Base-by-base conservation (phyloP, 2,329 filamentous ascomycete genomes). In the Cryoendolithus antarcticus region DNA sequence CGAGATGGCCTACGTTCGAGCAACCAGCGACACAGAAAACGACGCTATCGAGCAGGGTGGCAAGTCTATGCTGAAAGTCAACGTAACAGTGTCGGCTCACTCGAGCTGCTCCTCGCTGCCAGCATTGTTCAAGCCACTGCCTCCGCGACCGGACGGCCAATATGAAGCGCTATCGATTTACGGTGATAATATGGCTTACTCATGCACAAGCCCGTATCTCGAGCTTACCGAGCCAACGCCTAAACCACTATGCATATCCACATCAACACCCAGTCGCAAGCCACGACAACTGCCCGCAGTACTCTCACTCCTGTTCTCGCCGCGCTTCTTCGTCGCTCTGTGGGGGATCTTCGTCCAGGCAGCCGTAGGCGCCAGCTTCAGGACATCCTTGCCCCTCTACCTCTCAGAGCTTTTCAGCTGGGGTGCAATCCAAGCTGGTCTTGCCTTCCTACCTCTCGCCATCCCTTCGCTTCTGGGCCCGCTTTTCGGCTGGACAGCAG, bases 401-500 rank as follows among this genome's bases (percentile, higher is more conserved):
- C 43, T 49, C 10, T 21, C 43, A 35, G 13, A 19, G 3, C 43
- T 38, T n/a, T 50, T 53, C 33, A 37, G 37, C 32, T 53, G 49
- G 49, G 35, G 41, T 15, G 33, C 44, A 6, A 44, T 37, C 9
- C 44, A 44, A 6, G 43, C 39, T 8, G 50, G 49, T 10, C 44
- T 52, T n/a, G 47, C 51, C 29, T 53, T 52, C 46, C 30, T 53
- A 13, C 48, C 48, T 2, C 31, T 53, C 6, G 43, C 44, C 6
- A 35, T 44, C 6, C 50, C 49, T 9, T 42, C 48, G 2, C 30
- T 52, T 7, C 37, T 52, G 13, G 50, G 50, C 6, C 49, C 48
- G 2, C 21, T 47, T n/a, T 39, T 52, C 32, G 50, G 49, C 13
- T 36, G 34, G 11, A 13, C 45, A 15, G 35, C 43, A 27, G 50